A percentile compares a stretch with the other conserved stretches of the same genome.
These are phyloP conservation scores for Fusarium xylarioides DNA, from an alignment of 2,329 filamentous ascomycete genomes.

Conservation along the genomic window DNA sequence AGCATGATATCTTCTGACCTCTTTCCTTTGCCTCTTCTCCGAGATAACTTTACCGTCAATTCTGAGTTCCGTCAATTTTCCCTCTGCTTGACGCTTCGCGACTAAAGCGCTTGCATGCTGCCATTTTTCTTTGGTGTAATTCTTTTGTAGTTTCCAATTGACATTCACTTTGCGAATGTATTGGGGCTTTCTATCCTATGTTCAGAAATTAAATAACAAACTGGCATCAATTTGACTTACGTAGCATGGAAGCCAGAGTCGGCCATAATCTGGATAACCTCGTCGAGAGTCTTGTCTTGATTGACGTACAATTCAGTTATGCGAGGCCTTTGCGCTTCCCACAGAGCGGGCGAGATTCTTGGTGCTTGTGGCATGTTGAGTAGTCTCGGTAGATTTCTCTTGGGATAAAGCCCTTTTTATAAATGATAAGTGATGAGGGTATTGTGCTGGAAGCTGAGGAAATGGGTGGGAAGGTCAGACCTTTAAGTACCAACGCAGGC, in stretches of 20 bases:
- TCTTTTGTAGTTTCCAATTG: slow-evolving; percentile 10
- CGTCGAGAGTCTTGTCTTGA: slow-evolving; percentile 4
- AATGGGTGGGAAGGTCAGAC: fast-evolving
- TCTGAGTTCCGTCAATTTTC: fast-evolving
- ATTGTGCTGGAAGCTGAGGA: fast-evolving
- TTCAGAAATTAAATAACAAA: too few relatives aligned
- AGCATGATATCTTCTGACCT: background rate
- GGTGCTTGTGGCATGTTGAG: background rate
- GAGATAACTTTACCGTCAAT: background rate
- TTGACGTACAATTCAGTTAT: background rate
- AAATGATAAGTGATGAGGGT: fast-evolving
- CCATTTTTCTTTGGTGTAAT: slow-evolving; percentile 1
- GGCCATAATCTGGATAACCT: background rate
- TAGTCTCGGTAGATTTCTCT: fast-evolving
- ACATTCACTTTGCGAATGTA: slow-evolving; percentile 8
- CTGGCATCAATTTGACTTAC: fast-evolving
- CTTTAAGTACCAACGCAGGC: background rate
- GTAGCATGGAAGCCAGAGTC: background rate
- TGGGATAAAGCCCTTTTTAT: fast-evolving
- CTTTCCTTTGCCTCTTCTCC: background rate
- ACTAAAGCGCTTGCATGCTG: background rate
- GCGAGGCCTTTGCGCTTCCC: background rate
- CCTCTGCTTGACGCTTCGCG: background rate
- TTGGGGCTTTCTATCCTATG: fast-evolving
- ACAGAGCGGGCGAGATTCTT: background rate